A percentile compares a stretch with the other conserved stretches of the same genome.
Conservation (phyloP, 2,329 filamentous ascomycete species). For the Davidsoniella neocaledoniae region DNA sequence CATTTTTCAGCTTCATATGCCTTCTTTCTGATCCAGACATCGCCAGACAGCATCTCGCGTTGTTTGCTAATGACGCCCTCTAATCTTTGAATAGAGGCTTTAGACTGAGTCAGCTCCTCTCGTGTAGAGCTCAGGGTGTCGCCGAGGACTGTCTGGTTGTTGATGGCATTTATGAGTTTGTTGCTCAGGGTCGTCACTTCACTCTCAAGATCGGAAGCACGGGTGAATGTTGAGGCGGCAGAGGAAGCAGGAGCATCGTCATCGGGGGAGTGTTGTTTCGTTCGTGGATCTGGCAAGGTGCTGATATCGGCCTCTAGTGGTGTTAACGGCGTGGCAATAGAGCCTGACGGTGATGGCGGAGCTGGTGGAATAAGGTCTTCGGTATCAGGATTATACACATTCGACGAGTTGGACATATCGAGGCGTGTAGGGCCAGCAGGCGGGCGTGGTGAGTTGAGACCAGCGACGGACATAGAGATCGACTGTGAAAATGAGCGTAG, state of each 20-base stretch:
- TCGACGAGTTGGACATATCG: slow-evolving; percentile 5
- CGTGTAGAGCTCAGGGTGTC: slow-evolving; percentile 70
- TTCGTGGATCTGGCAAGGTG: slow-evolving; percentile 50
- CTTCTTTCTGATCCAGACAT: slow-evolving; percentile 58
- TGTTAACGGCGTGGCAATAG: slow-evolving; percentile 14
- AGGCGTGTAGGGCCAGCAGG: slow-evolving; percentile 1
- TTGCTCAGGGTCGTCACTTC: slow-evolving; percentile 86
- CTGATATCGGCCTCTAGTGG: slow-evolving; percentile 44
- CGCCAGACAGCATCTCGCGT: slow-evolving; percentile 54
- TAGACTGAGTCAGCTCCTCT: slow-evolving; percentile 63
- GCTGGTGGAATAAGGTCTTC: slow-evolving; percentile 4
- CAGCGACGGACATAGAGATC: slow-evolving; percentile 1
- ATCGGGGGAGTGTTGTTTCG: slow-evolving; percentile 30
- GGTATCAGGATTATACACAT: slow-evolving; percentile 12
- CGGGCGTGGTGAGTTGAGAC: slow-evolving; percentile 2
- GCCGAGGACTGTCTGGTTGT: slow-evolving; percentile 83
- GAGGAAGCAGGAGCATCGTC: background rate
- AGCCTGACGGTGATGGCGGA: slow-evolving; percentile 4
- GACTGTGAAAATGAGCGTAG: slow-evolving; percentile 11
- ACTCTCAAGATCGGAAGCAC: slow-evolving; percentile 21
- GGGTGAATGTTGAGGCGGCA: too few relatives aligned
- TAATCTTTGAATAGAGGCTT: slow-evolving; percentile 48
- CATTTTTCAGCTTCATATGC: slow-evolving; percentile 58
- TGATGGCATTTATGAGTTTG: slow-evolving; percentile 94
- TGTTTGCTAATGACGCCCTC: slow-evolving; percentile 50